Evolutionary conservation across 2,329 filamentous ascomycete genomes (phyloP).

Genomic region (Neopestalotiopsis sp.): DNA sequence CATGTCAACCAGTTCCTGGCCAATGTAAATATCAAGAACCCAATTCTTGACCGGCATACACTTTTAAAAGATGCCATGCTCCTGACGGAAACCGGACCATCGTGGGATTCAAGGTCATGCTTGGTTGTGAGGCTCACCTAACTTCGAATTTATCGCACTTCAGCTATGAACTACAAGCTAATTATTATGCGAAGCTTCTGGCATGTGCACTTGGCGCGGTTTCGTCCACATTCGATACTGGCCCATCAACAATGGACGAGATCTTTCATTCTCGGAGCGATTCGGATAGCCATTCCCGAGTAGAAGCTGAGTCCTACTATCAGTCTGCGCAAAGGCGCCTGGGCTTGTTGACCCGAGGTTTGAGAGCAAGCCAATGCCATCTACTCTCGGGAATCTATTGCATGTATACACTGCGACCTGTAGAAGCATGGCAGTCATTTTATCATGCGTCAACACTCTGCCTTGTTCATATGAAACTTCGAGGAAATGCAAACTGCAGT

Average conservation of each 20-base stretch:
- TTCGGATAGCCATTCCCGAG: neutral
- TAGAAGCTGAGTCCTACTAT: neutral
- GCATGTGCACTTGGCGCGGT: neutral
- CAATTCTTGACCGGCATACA: neutral
- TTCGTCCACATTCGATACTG: neutral
- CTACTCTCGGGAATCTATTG: neutral
- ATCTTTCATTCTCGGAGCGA: neutral
- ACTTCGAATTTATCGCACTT: too few species aligned
- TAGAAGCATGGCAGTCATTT: conserved; percentile 3
- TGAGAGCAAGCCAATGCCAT: neutral
- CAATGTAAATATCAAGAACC: neutral
- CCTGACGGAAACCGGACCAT: neutral
- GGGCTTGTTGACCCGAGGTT: neutral
- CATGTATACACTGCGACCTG: conserved; percentile 2
- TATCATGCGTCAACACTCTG: neutral
- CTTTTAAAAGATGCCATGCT: neutral
- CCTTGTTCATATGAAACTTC: neutral
- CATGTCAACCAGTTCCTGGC: neutral
- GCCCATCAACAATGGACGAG: neutral
- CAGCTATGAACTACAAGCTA: neutral
- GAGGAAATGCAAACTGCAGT: neutral
- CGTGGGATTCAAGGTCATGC: neutral
- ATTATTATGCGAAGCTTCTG: neutral
- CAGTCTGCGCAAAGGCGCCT: neutral
- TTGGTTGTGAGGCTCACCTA: neutral